Evolutionary conservation across 768 basidiomycete genomes (phyloP).

Genomic region (Clitopilus hobsonii): DNA sequence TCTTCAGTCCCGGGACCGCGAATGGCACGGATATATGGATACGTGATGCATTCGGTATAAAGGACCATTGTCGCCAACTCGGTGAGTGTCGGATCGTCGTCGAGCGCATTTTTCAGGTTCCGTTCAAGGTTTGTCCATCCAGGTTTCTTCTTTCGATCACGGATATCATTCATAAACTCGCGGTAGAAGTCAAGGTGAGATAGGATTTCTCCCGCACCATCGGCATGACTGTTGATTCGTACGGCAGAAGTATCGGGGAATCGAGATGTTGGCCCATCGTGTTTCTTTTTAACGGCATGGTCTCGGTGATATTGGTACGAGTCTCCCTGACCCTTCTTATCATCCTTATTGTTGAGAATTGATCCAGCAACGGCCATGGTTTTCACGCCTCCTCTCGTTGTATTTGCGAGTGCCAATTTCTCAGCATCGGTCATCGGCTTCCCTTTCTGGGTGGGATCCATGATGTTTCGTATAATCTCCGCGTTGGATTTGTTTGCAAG

Average conservation of each 20-base stretch:
- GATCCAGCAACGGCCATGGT: constrained; percentile 20
- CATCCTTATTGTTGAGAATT: constrained; percentile 29
- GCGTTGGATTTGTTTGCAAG: constrained; percentile 26
- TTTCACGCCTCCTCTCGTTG: constrained; percentile 24
- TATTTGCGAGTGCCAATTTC: constrained; percentile 11
- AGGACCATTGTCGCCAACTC: constrained; percentile 22
- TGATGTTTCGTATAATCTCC: constrained; percentile 8
- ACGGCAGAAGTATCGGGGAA: constrained; percentile 31
- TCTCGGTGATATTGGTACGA: constrained; percentile 14
- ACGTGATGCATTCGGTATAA: constrained; percentile 19
- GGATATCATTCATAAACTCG: constrained; percentile 18
- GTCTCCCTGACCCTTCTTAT: constrained; percentile 31
- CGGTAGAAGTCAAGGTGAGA: constrained; percentile 13
- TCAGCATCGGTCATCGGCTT: constrained; percentile 7
- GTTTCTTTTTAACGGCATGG: too few species aligned
- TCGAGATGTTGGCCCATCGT: constrained; percentile 9
- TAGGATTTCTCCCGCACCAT: constrained; percentile 18
- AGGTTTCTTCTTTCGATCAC: constrained; percentile 20
- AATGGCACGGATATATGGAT: constrained; percentile 23
- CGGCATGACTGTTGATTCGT: constrained; percentile 23
- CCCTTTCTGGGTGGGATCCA: constrained; percentile 3
- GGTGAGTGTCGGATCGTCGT: constrained; percentile 18
- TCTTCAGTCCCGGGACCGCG: constrained; percentile 7
- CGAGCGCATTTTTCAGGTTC: constrained; percentile 21
- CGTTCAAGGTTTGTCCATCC: constrained; percentile 18